phyloP scores from a whole-genome alignment of 2,329 filamentous ascomycete genomes.

The Zelopaecilomyces penicillatus region DNA sequence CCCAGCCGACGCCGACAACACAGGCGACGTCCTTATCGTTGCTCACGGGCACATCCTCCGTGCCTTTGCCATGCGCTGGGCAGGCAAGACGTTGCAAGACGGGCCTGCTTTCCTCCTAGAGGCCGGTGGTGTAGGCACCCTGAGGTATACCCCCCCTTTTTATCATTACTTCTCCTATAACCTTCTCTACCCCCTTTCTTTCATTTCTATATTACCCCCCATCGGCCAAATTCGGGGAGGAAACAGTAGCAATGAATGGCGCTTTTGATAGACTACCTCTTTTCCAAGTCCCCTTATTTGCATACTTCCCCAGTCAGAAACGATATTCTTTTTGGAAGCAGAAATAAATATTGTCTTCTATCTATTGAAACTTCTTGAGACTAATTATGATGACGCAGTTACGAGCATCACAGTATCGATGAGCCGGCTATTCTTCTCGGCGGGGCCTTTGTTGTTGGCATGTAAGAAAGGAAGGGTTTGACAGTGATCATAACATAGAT shows the following conservation, averaged over 20 bases:
- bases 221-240: not conserved
- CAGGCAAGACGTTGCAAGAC: conserved; percentile 61
- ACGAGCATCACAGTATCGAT: conserved; percentile 69
- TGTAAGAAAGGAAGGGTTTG: conserved; percentile 16
- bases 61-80: conserved; percentile 83
- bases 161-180: no score
- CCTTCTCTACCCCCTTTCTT: not conserved
- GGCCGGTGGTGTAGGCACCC: conserved; percentile 72
- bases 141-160: conserved; percentile 51
- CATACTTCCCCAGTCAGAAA: no score
- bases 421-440: conserved; percentile 76
- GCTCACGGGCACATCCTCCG: conserved; percentile 86
- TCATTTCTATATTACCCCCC: not conserved
- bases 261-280: no score
- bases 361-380: no score
- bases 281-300: no score
- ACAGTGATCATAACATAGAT: not conserved
- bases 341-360: no score
- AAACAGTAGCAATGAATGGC: no score
- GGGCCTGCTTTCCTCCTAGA: conserved; percentile 79
- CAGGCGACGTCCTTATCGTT: conserved; percentile 50
- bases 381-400: conserved; percentile 37
- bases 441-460: conserved; percentile 54
- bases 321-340: not conserved
- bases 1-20: not conserved